These are phyloP conservation scores for Mucor irregularis DNA, from an alignment of 371 early-diverging fungal species.

Conservation along the genomic window DNA sequence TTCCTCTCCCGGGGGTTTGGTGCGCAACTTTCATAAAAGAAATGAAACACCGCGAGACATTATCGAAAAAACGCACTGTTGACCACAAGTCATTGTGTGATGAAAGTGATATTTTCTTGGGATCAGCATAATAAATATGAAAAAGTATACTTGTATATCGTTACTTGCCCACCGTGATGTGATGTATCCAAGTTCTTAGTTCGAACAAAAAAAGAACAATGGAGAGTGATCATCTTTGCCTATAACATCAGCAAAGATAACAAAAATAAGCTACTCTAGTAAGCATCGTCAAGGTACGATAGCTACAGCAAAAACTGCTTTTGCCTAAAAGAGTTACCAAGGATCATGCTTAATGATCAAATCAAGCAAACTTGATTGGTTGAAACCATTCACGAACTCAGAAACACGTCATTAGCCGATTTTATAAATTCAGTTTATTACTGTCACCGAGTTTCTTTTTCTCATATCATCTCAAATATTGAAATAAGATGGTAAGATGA, in stretches of 20 bases:
- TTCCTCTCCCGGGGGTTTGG: conserved; percentile 5
- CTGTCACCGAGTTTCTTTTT: neutral
- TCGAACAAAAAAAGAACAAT: neutral
- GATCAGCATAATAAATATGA: too few species aligned
- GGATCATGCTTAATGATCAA: too few species aligned
- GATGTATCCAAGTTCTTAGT: too few species aligned
- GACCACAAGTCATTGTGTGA: too few species aligned
- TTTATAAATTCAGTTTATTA: neutral
- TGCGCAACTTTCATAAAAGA: neutral
- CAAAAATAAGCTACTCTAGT: too few species aligned
- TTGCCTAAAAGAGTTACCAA: neutral
- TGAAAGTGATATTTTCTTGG: too few species aligned
- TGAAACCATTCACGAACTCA: neutral
- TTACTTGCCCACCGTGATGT: too few species aligned
- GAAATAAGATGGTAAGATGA: conserved; percentile 8
- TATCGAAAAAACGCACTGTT: too few species aligned
- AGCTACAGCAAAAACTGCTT: neutral
- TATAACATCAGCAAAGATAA: too few species aligned
- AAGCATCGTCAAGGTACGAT: too few species aligned
- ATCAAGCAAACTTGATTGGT: neutral
- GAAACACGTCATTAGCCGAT: neutral
- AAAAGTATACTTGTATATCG: too few species aligned
- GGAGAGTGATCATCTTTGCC: too few species aligned
- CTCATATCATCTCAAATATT: neutral
- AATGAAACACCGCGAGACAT: conserved; percentile 14